Percentiles rank a stretch among this genome's conserved stretches.
These are phyloP conservation scores for Mycena citricolor DNA, from an alignment of 1,284 basidiomycete species.

Conservation along the genomic window DNA sequence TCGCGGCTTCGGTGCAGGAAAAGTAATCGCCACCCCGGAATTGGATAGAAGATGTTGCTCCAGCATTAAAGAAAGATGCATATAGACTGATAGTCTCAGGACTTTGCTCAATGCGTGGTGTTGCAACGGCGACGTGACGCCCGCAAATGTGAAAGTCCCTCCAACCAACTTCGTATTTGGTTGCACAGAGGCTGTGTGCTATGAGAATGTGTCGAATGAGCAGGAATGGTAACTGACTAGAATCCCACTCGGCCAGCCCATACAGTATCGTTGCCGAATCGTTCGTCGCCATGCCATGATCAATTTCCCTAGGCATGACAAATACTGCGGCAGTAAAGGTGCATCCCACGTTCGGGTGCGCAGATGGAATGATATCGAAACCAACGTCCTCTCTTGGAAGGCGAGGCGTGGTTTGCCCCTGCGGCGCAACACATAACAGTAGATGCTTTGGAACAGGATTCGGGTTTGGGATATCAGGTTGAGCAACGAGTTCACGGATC, in stretches of 20 bases:
- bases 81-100: conserved; percentile 52
- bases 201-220: conserved; percentile 3
- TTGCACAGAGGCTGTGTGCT: conserved; percentile 21
- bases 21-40: conserved; percentile 47
- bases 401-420: conserved; percentile 30
- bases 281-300: too few species aligned
- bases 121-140: conserved; percentile 41
- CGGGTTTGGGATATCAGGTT: too few species aligned
- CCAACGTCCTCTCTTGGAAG: conserved; percentile 40
- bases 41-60: conserved; percentile 61
- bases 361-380: conserved; percentile 40
- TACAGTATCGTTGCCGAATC: conserved; percentile 44
- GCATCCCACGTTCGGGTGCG: conserved; percentile 47
- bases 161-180: conserved; percentile 44
- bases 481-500: conserved; percentile 33
- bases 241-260: conserved; percentile 51
- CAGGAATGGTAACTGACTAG: conserved; percentile 33
- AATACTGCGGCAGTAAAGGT: conserved; percentile 45
- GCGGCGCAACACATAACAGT: conserved; percentile 46
- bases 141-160: conserved; percentile 57
- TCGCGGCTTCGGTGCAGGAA: conserved; percentile 41
- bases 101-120: conserved; percentile 45
- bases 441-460: conserved; percentile 51
- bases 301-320: conserved; percentile 41
- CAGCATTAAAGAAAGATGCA: conserved; percentile 57